Conservation (phyloP, 805 yeast species). For the Teunomyces panamensis region DNA sequence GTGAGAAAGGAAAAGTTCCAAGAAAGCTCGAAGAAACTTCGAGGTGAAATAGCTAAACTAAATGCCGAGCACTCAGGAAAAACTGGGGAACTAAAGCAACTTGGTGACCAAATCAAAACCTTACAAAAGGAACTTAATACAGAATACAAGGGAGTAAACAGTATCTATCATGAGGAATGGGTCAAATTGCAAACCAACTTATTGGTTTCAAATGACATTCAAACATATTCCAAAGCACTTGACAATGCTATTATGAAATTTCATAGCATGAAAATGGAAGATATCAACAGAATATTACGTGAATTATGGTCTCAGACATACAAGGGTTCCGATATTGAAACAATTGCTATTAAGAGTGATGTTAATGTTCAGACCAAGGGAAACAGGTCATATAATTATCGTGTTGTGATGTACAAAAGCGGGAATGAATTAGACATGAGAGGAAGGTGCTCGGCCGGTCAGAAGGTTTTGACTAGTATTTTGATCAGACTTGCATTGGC, state of each 20-base stretch:
- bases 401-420: constrained; percentile 93
- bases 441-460: constrained; percentile 98
- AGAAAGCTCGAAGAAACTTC: constrained; percentile 49
- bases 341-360: constrained; percentile 83
- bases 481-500: constrained; percentile 88
- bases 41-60: constrained; percentile 48
- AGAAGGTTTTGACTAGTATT: constrained; percentile 88
- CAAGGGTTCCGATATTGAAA: constrained; percentile 92
- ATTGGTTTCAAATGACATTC: constrained; percentile 76
- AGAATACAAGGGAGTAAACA: constrained; percentile 70
- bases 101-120: constrained; percentile 64
- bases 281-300: constrained; percentile 80
- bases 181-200: constrained; percentile 72
- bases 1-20: constrained; percentile 60
- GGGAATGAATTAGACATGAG: constrained; percentile 95
- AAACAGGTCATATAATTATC: constrained; percentile 77
- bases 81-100: constrained; percentile 81
- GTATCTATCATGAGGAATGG: constrained; percentile 64
- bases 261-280: constrained; percentile 89
- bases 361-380: constrained; percentile 49
- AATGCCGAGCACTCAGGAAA: constrained; percentile 70
- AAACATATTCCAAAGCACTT: constrained; percentile 76
- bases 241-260: constrained; percentile 92
- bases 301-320: constrained; percentile 94
- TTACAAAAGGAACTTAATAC: constrained; percentile 58